Conservation (phyloP, 169 alveolate genomes). For the Pseudocohnilembus persalinus region DNA sequence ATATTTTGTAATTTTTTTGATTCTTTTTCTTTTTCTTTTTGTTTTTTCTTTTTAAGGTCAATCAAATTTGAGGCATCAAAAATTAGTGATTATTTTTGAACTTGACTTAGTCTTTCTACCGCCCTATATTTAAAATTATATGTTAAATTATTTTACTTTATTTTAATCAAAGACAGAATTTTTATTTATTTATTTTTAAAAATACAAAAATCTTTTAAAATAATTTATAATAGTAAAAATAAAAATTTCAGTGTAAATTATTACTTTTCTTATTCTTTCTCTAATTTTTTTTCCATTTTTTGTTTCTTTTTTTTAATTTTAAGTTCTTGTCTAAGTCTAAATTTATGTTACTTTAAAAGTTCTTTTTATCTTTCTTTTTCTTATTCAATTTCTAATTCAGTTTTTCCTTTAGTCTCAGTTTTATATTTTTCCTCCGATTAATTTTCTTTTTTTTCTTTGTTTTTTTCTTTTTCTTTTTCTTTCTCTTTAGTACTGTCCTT, state of each 20-base stretch:
- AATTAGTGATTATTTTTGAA: neutral
- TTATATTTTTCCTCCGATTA: neutral
- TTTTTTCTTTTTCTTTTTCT: neutral
- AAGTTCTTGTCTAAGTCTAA: neutral
- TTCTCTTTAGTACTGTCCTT: neutral
- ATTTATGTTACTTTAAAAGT: no score
- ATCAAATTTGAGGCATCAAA: neutral
- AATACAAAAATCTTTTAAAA: no score
- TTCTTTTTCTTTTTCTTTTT: neutral
- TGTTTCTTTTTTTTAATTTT: neutral
- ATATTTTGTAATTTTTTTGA: neutral
- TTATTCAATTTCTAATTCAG: neutral
- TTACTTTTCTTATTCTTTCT: neutral
- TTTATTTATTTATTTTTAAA: no score
- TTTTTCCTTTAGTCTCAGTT: neutral
- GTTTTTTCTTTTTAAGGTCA: no score
- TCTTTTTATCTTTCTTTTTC: neutral
- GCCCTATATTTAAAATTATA: neutral
- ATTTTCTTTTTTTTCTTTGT: neutral
- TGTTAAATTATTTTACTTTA: neutral
- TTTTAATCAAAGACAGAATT: no score
- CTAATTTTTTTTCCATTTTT: neutral
- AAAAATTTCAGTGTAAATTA: neutral
- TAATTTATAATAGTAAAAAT: no score
- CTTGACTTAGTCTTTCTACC: neutral